These are phyloP conservation scores for Exophiala sp. DNA, from an alignment of 2,329 filamentous ascomycete species.

Conservation along the genomic window DNA sequence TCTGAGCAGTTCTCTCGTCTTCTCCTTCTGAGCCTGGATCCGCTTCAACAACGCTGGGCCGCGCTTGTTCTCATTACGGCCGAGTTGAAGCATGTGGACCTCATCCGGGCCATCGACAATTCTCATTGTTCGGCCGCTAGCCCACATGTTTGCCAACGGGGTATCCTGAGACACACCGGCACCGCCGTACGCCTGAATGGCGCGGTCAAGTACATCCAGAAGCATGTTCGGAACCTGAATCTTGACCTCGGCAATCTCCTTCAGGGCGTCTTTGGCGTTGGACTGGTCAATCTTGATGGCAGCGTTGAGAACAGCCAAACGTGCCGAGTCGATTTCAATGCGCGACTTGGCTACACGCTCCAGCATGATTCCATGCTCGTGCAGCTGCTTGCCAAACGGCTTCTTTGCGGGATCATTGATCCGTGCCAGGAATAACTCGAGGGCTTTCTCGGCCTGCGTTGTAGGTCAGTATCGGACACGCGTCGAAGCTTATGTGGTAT, in stretches of 20 bases:
- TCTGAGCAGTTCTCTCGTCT: constrained; percentile 22
- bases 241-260: constrained; percentile 94
- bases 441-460: constrained; percentile 64
- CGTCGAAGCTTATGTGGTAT: too few relatives aligned
- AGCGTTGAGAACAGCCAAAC: constrained; percentile 85
- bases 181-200: constrained; percentile 85
- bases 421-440: constrained; percentile 91
- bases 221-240: constrained; percentile 78
- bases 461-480: not conserved
- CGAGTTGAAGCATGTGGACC: constrained; percentile 65
- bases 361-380: constrained; percentile 87
- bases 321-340: constrained; percentile 87
- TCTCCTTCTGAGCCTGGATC: constrained; percentile 26
- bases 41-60: constrained; percentile 31
- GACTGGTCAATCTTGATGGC: constrained; percentile 89
- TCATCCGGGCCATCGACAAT: constrained; percentile 94
- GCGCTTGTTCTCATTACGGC: constrained; percentile 51
- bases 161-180: constrained; percentile 93
- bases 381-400: constrained; percentile 80
- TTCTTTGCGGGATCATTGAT: constrained; percentile 89
- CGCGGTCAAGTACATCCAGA: constrained; percentile 84
- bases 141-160: constrained; percentile 62
- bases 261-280: constrained; percentile 81
- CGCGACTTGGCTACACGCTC: constrained; percentile 90
- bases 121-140: constrained; percentile 81